Evolutionary conservation across 1,284 basidiomycete genomes (phyloP).

Genomic region (Fomes fomentarius): DNA sequence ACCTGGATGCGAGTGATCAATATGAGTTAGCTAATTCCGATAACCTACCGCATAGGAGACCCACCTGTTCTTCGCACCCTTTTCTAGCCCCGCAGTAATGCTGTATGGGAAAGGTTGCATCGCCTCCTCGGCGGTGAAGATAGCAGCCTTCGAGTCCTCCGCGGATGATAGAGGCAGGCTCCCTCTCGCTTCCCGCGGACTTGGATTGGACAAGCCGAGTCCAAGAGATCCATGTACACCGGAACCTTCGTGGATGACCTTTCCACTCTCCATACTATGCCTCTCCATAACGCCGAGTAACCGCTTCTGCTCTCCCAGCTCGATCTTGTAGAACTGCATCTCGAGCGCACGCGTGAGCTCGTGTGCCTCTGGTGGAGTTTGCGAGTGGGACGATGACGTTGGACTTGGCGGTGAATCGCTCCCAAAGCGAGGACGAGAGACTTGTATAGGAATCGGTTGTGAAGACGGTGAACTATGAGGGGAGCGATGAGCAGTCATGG

Average conservation of each 20-base stretch:
- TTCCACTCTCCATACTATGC: slow-evolving; percentile 65
- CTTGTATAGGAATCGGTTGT: slow-evolving; percentile 4
- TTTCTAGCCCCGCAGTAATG: slow-evolving; percentile 95
- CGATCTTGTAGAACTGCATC: slow-evolving; percentile 89
- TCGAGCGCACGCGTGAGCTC: slow-evolving; percentile 74
- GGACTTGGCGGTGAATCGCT: slow-evolving; percentile 11
- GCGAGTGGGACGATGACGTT: slow-evolving; percentile 30
- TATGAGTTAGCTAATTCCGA: too few species aligned
- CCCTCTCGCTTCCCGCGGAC: slow-evolving; percentile 3
- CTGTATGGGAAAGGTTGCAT: slow-evolving; percentile 75
- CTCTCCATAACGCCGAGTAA: slow-evolving; percentile 93
- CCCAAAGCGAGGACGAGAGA: background rate
- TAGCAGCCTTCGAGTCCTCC: slow-evolving; percentile 12
- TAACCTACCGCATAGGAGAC: too few species aligned
- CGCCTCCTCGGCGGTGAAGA: slow-evolving; percentile 15
- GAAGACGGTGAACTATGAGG: slow-evolving; percentile 20
- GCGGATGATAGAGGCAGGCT: too few species aligned
- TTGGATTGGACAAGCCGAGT: too few species aligned
- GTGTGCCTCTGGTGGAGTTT: slow-evolving; percentile 35
- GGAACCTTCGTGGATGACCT: slow-evolving; percentile 23
- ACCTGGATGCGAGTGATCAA: too few species aligned
- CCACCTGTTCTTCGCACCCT: slow-evolving; percentile 91
- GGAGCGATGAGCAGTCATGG: slow-evolving; percentile 8
- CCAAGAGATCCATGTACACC: slow-evolving; percentile 14
- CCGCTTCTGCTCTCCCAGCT: slow-evolving; percentile 87